Evolutionary conservation across 805 yeast species (phyloP).

Genomic region (Scheffersomyces lignosus): DNA sequence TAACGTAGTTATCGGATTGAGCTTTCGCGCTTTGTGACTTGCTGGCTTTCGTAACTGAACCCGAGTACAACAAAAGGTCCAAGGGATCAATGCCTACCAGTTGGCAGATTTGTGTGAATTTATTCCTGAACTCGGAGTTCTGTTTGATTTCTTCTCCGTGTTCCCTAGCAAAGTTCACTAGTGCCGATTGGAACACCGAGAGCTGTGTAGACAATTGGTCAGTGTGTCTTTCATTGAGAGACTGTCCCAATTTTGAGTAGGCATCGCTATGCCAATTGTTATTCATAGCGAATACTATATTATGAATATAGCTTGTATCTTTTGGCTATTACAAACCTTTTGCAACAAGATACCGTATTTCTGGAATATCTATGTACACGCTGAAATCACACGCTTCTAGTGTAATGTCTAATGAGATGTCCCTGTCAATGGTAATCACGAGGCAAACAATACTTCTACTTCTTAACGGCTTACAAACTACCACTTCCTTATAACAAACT

Average conservation of each 20-base stretch:
- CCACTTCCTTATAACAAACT: no score
- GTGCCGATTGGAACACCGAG: constrained; percentile 71
- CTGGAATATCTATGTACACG: no score
- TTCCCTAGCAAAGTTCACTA: constrained; percentile 71
- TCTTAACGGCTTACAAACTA: no score
- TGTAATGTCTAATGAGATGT: no score
- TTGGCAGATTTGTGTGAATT: constrained; percentile 74
- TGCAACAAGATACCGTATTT: no score
- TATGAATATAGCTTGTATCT: no score
- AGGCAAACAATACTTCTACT: no score
- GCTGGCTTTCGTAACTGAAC: constrained; percentile 16
- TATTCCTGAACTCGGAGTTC: constrained; percentile 63
- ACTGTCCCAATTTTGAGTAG: constrained; percentile 52
- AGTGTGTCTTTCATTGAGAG: constrained; percentile 53
- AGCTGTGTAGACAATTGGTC: constrained; percentile 69
- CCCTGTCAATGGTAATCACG: no score
- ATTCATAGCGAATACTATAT: no score
- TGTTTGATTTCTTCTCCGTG: constrained; percentile 66
- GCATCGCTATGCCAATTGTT: constrained; percentile 7
- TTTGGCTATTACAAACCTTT: no score
- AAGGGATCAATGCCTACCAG: constrained; percentile 86
- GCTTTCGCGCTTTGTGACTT: constrained; percentile 12
- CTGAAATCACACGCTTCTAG: no score
- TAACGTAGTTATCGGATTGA: constrained; percentile 52
- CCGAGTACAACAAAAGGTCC: constrained; percentile 29